Conservation (phyloP, 2,329 filamentous ascomycete genomes). For the Ophiostoma piceae region DNA sequence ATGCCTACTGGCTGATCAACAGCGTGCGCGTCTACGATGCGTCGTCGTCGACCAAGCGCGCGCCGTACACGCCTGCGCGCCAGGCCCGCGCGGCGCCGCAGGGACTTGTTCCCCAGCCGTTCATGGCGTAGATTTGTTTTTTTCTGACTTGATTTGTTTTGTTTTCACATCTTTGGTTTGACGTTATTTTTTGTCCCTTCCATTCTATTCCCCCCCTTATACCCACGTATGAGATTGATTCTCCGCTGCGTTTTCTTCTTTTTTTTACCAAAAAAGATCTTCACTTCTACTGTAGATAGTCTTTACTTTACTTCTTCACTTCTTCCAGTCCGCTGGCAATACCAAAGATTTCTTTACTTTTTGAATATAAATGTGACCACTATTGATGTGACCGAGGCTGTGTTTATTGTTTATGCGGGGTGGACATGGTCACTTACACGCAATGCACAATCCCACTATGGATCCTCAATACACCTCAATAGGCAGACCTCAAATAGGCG, state of each 20-base stretch:
- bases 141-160: conserved; percentile 3
- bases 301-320: conserved; percentile 1
- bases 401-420: not conserved
- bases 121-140: conserved; percentile 19
- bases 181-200: conserved; percentile 7
- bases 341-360: conserved; percentile 1
- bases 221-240: conserved; percentile 9
- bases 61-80: conserved; percentile 4
- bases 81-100: not conserved
- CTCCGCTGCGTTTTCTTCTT: not conserved
- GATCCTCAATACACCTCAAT: not conserved
- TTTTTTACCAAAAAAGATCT: not conserved
- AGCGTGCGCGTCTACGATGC: conserved; percentile 59
- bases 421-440: not conserved
- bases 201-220: conserved; percentile 9
- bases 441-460: not conserved
- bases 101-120: conserved; percentile 17
- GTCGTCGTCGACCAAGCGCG: conserved; percentile 17
- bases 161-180: not conserved
- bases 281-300: conserved; percentile 9
- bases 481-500: too few relatives aligned
- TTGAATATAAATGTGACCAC: not conserved
- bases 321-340: not conserved
- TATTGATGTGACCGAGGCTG: not conserved
- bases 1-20: conserved; percentile 75